Evolutionary conservation across 2,329 filamentous ascomycete species (phyloP), one percentile per base, ranked within the genome.

Genomic region (Coleophoma cylindrospora): DNA sequence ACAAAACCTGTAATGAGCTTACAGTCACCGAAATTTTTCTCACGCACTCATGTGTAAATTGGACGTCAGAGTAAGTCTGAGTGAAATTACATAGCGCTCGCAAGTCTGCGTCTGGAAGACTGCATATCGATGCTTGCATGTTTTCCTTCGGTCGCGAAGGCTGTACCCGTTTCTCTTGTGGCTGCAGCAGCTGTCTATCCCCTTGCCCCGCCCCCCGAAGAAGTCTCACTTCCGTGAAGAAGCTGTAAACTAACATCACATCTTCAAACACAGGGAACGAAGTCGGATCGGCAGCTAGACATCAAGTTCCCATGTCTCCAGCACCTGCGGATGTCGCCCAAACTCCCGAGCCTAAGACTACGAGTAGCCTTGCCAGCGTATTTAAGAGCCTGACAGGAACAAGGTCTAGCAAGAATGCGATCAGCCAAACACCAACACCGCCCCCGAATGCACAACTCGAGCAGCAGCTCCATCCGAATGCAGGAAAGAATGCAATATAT

Each of bases 341-440:
- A 53, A 74, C 75, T 55, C 74, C 76, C 60, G 81, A 85, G 64
- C 70, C 76, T 50, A 78, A 73, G 68, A 74, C 69, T 61, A 66
- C 73, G 38, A 73, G 80, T 54, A 80, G 79, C 58, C 72, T 86
- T 59, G 80, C 79, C 59, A 78, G 79, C 58, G 81, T 86, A 54
- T 81, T 86, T 63, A 83, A 82, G 61, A 81, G 77, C 58, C 69
- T 86, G 59, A 77, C 81, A 45, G 62, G 64, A 59, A 73, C 73
- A 51, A 82, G 75, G 65, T 68, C 76, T 51, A 72, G 72, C 43
- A 83, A 78, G 58, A 74, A 53, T 66, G 72, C 52, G 67, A 73
- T 47, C 70, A 73, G 46, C 53, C 70, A 48, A 61, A 64, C 50
- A 48, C 64, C 60, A 45, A 61, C 45, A 65, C 66, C 70, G 3